Evolutionary conservation across 371 early-diverging fungal genomes (phyloP).

Genomic region (Mortierella polycephala): DNA sequence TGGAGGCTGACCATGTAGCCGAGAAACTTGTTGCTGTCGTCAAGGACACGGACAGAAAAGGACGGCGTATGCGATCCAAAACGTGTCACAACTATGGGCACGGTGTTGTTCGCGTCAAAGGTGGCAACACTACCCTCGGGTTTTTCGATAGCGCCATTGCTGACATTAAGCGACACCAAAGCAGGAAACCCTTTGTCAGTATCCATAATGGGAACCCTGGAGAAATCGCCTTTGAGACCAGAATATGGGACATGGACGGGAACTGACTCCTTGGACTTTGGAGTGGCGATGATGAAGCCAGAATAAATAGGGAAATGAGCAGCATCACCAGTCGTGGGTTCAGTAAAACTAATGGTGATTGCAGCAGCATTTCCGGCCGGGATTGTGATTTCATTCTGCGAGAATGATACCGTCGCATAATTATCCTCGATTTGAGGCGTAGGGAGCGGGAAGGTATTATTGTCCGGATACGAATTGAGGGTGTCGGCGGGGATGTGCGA

Average conservation of each 20-base stretch:
- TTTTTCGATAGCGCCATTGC: neutral
- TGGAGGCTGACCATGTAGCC: slow-evolving; percentile 25
- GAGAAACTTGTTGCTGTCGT: slow-evolving; percentile 15
- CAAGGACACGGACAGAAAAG: slow-evolving; percentile 32
- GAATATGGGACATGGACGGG: slow-evolving; percentile 64
- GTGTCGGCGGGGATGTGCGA: slow-evolving; percentile 59
- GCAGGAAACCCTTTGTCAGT: slow-evolving; percentile 21
- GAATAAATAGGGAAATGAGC: slow-evolving; percentile 51
- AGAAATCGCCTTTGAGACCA: slow-evolving; percentile 63
- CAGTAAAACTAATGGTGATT: slow-evolving; percentile 56
- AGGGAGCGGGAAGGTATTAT: slow-evolving; percentile 30
- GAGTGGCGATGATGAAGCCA: slow-evolving; percentile 49
- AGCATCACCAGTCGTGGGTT: slow-evolving; percentile 55
- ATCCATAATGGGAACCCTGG: slow-evolving; percentile 62
- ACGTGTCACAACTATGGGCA: slow-evolving; percentile 26
- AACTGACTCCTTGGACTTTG: slow-evolving; percentile 18
- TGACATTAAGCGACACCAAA: slow-evolving; percentile 5
- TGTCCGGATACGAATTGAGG: slow-evolving; percentile 56
- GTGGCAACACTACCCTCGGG: slow-evolving; percentile 6
- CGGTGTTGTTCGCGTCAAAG: slow-evolving; percentile 27
- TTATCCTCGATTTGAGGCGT: slow-evolving; percentile 43
- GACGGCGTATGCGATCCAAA: slow-evolving; percentile 43
- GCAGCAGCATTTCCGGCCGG: slow-evolving; percentile 55
- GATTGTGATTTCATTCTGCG: slow-evolving; percentile 45
- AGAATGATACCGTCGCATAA: slow-evolving; percentile 53